Evolutionary conservation across 306 rosid genomes (phyloP).

Genomic region (Inga oerstediana): DNA sequence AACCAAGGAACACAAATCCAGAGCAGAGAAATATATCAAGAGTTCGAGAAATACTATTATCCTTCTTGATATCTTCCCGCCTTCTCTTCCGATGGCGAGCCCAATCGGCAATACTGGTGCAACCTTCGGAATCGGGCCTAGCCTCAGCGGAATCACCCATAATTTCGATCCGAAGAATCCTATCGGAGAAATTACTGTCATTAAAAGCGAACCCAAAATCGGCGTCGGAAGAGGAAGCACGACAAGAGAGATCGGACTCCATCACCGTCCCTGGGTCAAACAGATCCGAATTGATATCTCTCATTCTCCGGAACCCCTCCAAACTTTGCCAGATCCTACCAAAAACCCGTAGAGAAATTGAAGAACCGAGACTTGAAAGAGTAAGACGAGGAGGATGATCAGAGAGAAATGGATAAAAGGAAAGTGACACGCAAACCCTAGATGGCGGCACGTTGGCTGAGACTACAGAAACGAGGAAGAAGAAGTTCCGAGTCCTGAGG

Average conservation of each 20-base stretch:
- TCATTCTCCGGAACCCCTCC: slow-evolving; percentile 23
- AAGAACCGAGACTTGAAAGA: neutral
- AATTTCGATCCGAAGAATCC: slow-evolving; percentile 76
- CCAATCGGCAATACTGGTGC: slow-evolving; percentile 77
- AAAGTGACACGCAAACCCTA: neutral
- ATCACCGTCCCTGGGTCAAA: slow-evolving; percentile 66
- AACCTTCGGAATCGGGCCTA: slow-evolving; percentile 54
- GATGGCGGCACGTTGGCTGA: neutral
- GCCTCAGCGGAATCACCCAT: slow-evolving; percentile 55
- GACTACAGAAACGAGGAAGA: neutral
- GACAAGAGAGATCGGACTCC: slow-evolving; percentile 60
- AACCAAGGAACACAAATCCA: neutral
- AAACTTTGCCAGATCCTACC: neutral
- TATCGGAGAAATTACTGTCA: slow-evolving; percentile 88
- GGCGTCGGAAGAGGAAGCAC: slow-evolving; percentile 60
- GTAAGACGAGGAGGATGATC: neutral
- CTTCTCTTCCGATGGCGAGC: slow-evolving; percentile 76
- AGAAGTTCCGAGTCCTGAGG: neutral
- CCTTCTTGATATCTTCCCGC: slow-evolving; percentile 73
- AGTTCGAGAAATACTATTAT: slow-evolving; percentile 39
- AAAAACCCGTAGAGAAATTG: neutral
- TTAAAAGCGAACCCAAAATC: slow-evolving; percentile 90
- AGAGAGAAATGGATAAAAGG: too few species aligned
- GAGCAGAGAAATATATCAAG: neutral
- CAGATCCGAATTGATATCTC: slow-evolving; percentile 61